Base-by-base conservation (phyloP, 75 land plant species). In the Picea sitchensis region DNA sequence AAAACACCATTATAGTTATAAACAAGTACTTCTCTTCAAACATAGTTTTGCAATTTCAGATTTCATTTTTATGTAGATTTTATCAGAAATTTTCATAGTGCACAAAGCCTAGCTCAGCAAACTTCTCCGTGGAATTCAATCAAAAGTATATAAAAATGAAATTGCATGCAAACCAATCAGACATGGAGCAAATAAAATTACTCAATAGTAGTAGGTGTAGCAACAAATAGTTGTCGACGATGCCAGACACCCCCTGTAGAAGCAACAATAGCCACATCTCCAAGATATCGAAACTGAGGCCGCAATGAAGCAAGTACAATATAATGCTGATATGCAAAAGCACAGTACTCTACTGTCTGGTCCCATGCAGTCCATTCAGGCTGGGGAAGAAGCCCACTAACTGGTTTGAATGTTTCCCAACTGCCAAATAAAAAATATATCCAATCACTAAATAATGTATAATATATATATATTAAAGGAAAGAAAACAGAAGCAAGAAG, bases 291-390 rank as follows among this genome's bases (percentile, higher is more conserved):
- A 83, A 87, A 98, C 76, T 98, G 99, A 51, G 99, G 99, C 11
- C 99, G 93, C 68, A 98, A 86, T 1, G 96, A 92, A 57, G 99
- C 89, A 79, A 98, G 92, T 72, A 98, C 98, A 77, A 98, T 87
- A 81, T 95, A 91, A 61, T 90, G 90, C 34, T 88, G 93, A 79
- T 98, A 98, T 21, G 92, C 96, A 86, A 98, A 94, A 32, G 99
- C 99, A 89, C 99, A 98, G 81, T 98, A 95, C 78, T 98, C 99
- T 64, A 95, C 99, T 68, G 98, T 95, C 78, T 95, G 96, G 80
- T 98, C 99, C 99, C 99, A 98, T 78, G 96, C 96, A 84, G 99
- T 88, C 99, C 99, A 98, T 57, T 98, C 98, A 64, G 99, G 99
- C 80, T 98, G 99, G 60, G 99, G 92, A 32, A 98, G 87, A 76